A percentile compares a stretch with the other conserved stretches of the same genome.
These are phyloP conservation scores for Beauveria sp. DNA, from an alignment of 2,329 filamentous ascomycete species.

Conservation along the genomic window DNA sequence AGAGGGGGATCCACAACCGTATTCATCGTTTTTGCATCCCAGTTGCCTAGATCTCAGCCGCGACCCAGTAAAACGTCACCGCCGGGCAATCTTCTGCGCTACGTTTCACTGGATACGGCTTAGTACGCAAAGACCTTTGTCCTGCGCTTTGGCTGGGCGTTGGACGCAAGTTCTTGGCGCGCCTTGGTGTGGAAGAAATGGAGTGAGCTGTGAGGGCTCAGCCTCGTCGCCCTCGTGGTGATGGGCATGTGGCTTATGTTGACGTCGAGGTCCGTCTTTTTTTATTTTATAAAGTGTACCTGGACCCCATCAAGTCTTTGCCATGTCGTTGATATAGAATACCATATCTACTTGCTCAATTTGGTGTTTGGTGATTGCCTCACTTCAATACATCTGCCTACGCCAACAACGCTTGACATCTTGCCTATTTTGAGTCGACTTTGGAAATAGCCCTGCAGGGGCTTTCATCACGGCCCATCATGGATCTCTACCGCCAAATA, in stretches of 20 bases:
- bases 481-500: conserved; percentile 45
- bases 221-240: background rate
- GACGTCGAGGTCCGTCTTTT: background rate
- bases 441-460: background rate
- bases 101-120: conserved; percentile 2
- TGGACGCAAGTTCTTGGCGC: too few relatives aligned
- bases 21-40: background rate
- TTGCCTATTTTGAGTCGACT: background rate
- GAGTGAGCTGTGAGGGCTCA: background rate
- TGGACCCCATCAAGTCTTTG: background rate
- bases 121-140: background rate
- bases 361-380: background rate
- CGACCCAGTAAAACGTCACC: background rate
- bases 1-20: background rate
- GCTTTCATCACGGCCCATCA: conserved; percentile 16
- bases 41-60: conserved; percentile 6
- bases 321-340: background rate
- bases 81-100: background rate
- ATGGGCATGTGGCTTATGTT: background rate
- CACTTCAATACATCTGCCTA: background rate
- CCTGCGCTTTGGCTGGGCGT: background rate
- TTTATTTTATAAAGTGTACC: background rate
- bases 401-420: too few relatives aligned
- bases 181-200: background rate
- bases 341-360: background rate